phyloP scores from a whole-genome alignment of 306 rosid species.

The Medicago lupulina region DNA sequence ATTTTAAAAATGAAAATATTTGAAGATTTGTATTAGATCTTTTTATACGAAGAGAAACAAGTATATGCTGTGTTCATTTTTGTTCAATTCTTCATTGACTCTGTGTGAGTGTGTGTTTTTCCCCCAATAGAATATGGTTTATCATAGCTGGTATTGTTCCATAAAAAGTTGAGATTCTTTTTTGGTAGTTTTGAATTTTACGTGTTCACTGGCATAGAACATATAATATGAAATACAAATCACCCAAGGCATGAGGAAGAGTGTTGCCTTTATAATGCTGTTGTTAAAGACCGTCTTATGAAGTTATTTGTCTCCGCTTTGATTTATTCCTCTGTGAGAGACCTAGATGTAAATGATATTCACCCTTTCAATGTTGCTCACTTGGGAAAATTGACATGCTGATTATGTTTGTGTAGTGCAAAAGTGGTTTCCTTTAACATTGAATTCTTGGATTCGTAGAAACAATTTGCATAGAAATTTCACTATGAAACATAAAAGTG shows the following conservation, averaged over 20 bases:
- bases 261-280: slow-evolving; percentile 5
- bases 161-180: background rate
- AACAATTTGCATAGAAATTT: background rate
- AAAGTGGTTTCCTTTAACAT: slow-evolving; percentile 28
- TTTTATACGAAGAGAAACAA: slow-evolving; percentile 23
- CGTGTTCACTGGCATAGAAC: slow-evolving; percentile 17
- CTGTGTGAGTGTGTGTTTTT: background rate
- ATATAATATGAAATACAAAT: background rate
- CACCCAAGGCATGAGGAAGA: slow-evolving; percentile 2
- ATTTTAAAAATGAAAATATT: slow-evolving; percentile 18
- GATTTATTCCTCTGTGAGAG: slow-evolving; percentile 5
- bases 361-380: slow-evolving; percentile 19
- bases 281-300: slow-evolving; percentile 14
- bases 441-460: slow-evolving; percentile 11
- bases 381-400: slow-evolving; percentile 24
- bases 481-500: slow-evolving; percentile 16
- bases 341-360: slow-evolving; percentile 8
- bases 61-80: background rate
- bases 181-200: slow-evolving; percentile 20
- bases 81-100: background rate
- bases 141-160: slow-evolving; percentile 19
- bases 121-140: slow-evolving; percentile 11
- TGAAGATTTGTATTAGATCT: slow-evolving; percentile 11
- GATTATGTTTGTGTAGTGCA: slow-evolving; percentile 21
- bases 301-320: slow-evolving; percentile 31